Evolutionary conservation across 805 yeast genomes (phyloP).

Genomic region (Saccharomycodes ludwigii): DNA sequence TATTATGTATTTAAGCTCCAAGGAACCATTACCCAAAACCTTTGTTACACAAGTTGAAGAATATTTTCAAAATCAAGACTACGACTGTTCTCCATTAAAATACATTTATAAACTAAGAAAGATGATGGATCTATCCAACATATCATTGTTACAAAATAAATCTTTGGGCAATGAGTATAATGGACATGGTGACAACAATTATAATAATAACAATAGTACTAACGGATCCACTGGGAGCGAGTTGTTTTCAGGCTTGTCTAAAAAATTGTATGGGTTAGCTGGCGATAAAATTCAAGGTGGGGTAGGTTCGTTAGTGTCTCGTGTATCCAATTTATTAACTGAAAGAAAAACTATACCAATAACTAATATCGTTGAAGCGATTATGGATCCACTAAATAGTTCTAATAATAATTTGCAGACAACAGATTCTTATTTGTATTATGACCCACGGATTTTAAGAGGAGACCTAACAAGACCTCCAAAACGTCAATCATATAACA

Average conservation of each 20-base stretch:
- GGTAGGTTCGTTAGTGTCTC: conserved; percentile 77
- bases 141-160: conserved; percentile 16
- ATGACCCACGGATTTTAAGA: conserved; percentile 76
- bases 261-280: conserved; percentile 66
- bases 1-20: conserved; percentile 51
- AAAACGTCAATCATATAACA: conserved; percentile 66
- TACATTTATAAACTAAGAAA: conserved; percentile 79
- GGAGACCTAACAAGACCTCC: conserved; percentile 89
- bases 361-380: conserved; percentile 81
- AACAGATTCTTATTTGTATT: conserved; percentile 82
- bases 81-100: conserved; percentile 50
- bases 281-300: conserved; percentile 82
- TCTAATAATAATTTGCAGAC: conserved; percentile 50
- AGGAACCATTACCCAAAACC: conserved; percentile 33
- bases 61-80: conserved; percentile 42
- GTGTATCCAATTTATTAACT: conserved; percentile 62
- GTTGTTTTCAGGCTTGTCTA: conserved; percentile 59
- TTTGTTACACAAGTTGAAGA: conserved; percentile 50
- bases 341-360: conserved; percentile 81
- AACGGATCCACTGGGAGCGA: conserved; percentile 32
- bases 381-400: conserved; percentile 70
- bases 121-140: conserved; percentile 37
- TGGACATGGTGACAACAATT: conserved; percentile 24
- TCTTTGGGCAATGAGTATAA: conserved; percentile 21
- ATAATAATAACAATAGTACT: conserved; percentile 17